Base-by-base conservation (phyloP, 495 filamentous ascomycete genomes). In the Aspergillus bertholletiae region DNA sequence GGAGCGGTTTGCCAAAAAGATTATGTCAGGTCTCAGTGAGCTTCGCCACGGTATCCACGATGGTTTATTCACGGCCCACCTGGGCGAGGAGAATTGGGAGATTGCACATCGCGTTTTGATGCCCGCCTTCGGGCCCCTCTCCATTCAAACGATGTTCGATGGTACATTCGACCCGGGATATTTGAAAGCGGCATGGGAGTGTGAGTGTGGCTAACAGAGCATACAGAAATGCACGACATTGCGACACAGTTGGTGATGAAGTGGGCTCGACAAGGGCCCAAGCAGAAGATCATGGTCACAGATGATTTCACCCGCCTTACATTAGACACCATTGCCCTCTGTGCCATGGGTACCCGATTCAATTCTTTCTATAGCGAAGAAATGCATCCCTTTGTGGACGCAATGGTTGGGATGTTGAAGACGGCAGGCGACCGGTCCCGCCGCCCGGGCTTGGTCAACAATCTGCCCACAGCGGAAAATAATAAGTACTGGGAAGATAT, bases 231-330 rank as follows among this genome's bases (percentile, higher is more conserved):
- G 88, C 82, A 86, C 51, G 88, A 90, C 61, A 82, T 91, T 48
- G 80, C 83, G 0, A 71, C 71, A 0, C 88, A 93, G 56, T 70
- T 92, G n/a, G 76, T 81, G 11, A 74, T 89, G 59, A 90, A 90
- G 67, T 92, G 86, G 85, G 87, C 84, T 17, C 80, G 88, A 28
- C 76, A 81, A 54, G 88, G 87, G 0, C 67, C 82, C 0, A 61
- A 71, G 2, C 57, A 75, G 18, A 70, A 75, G n/a, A 88, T 91
- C 57, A 65, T 70, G 23, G 80, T 82, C 1, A 76, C 82, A 0
- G 86, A 86, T 13, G 86, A 90, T 64, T 89, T 92, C 53, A 90
- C 88, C 2, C 80, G 87, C 9, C 68, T 92, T 35, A 85, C 86
- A 3, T 74, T 92, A 9, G 88, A 92, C 56, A 86, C 86, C 0